Percentiles rank a stretch among this genome's conserved stretches.
phyloP scores from a whole-genome alignment of 2,329 filamentous ascomycete species.

The Paracamarosporium sp. region DNA sequence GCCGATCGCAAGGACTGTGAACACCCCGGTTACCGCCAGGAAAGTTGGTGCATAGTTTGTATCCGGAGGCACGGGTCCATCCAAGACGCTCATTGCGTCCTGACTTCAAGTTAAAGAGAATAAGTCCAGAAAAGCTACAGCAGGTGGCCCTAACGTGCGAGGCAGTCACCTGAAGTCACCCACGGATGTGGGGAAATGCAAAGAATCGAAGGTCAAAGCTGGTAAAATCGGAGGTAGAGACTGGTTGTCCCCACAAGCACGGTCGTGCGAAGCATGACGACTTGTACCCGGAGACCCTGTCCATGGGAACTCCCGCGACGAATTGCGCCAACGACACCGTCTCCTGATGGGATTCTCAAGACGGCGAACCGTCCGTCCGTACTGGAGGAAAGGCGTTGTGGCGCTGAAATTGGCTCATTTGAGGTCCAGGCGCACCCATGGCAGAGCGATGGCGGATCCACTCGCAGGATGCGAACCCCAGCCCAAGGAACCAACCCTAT shows the following conservation, averaged over 20 bases:
- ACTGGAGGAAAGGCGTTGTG: background rate
- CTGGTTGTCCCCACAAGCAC: background rate
- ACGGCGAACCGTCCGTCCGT: background rate
- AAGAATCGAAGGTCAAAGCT: background rate
- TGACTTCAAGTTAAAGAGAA: background rate
- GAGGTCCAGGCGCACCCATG: background rate
- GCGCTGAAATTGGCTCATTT: background rate
- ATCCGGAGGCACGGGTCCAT: background rate
- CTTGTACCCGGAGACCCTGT: background rate
- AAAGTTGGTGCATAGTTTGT: constrained; percentile 5
- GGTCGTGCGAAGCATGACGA: background rate
- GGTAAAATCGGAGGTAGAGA: background rate
- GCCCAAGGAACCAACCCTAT: background rate
- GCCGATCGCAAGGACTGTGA: background rate
- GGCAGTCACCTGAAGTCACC: background rate
- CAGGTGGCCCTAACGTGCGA: background rate
- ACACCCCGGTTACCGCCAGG: background rate
- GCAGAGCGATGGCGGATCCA: background rate
- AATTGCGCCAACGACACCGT: background rate
- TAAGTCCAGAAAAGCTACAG: background rate
- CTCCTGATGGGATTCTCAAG: background rate
- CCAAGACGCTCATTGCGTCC: background rate
- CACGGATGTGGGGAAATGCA: background rate
- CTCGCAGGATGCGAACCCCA: background rate
- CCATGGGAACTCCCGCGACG: background rate